Evolutionary conservation across 2,329 filamentous ascomycete genomes (phyloP), one percentile per base, ranked within the genome.

Genomic region (Fusarium pseudocircinatum): DNA sequence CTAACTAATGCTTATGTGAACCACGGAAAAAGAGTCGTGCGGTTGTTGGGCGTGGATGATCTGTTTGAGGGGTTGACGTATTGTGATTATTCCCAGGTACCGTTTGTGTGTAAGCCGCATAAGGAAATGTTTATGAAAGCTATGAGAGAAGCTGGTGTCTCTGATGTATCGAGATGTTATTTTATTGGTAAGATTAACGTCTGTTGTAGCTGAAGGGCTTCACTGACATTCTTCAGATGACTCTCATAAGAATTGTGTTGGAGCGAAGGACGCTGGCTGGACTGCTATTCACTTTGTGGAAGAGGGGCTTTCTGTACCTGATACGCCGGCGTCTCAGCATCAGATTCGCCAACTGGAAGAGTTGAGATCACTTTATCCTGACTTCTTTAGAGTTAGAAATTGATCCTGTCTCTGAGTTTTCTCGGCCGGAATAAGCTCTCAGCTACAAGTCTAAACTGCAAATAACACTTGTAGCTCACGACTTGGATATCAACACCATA

Each of bases 1-100:
- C 92, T 99, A 76, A 99, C 97, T 2, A 99, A 99, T 78, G 96
- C 97, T 22, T 98, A 99, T 78, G 85, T 96, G 69, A 98, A 87
- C 40, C 96, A 99, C 78, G 96, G 90, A 22, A 91, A 89, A 77
- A 85, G 95, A 34, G 96, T 99, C 0, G 90, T 98, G 11, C 90
- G 87, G 63, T 83, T 99, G 15, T 85, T 99, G 6, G 91, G 89
- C 2, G 86, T 99, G 18, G 95, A 97, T 3, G 94, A 97, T 79
- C 83, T 96, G 24, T 99, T 99, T 79, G 96, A 98, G 70, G 96
- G 96, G 8, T 90, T 98, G 73, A 99, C 96, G 0, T 99, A 91
- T 81, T 99, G 97, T 79, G 94, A 99, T 82, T 99, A 99, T 82
- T 87, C 85, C 9, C 83, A 88, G 16, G 84, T 89, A 36, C 92